Base-by-base conservation (phyloP, 1,139 yeast genomes). In the Yamadazyma taylorii region DNA sequence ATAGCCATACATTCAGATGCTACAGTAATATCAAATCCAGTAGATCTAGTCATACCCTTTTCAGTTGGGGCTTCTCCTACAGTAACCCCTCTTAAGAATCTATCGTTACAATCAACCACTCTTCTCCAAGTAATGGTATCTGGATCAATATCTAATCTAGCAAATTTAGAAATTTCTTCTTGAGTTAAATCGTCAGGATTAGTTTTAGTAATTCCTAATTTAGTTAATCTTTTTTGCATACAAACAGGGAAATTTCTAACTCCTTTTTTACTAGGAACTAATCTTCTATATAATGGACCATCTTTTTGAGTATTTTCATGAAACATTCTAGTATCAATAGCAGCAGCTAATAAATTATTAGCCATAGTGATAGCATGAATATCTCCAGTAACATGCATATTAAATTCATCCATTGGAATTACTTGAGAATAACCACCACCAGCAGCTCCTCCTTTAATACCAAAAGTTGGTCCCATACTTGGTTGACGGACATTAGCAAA, bases 371-470 rank as follows among this genome's bases (percentile, higher is more conserved):
- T 88, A 39, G 98, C 98, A 63, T 92, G 98, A 52, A 92, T 90
- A 63, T 92, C 98, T 63, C 98, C 98, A 35, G 98, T 92, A 50
- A 92, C 81, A 62, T 92, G 98, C 86, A 92, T 81, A 73, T 92
- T 92, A 75, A 92, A 92, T 66, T 92, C 98, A 63, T 92, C 98
- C 98, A 92, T 92, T 46, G 98, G 98, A 57, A 92, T 89, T 35
- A 92, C 97, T 69, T 92, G 97, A 8, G 97, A 85, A 67, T 90
- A 92, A 43, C 98, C 98, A 61, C 98, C 98, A 60, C 98, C 98
- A 14, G 98, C 97, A 47, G 98, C 98, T 66, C 98, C 98, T 61
- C 97, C 97, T 69, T 90, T 92, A 59, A 92, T 89, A 66, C 98
- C 98, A 56, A 92, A 92, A 15, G 98, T 92, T 43, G 98, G 98